These are phyloP conservation scores for Talaromyces sp. DNA, from an alignment of 2,329 filamentous ascomycete species.

Conservation along the genomic window DNA sequence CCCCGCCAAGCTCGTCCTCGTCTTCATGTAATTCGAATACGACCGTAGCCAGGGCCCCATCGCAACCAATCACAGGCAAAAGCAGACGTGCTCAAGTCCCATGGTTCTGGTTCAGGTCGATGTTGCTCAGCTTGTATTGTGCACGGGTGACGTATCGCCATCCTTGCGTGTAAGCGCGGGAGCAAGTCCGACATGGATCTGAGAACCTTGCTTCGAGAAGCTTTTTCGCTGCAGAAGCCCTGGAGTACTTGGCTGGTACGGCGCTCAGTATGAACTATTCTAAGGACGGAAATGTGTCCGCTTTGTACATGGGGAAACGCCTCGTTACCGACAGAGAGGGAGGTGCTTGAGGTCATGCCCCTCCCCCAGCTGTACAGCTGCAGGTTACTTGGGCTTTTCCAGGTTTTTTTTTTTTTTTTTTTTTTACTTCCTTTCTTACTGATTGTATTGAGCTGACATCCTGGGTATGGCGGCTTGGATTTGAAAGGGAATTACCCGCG, in stretches of 20 bases:
- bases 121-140: constrained; percentile 6
- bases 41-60: constrained; percentile 3
- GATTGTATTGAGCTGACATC: constrained; percentile 1
- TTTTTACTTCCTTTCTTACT: neutral
- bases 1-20: constrained; percentile 4
- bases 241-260: neutral
- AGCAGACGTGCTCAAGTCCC: constrained; percentile 7
- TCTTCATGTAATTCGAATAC: constrained; percentile 21
- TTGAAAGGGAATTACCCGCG: neutral
- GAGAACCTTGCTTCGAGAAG: constrained; percentile 27
- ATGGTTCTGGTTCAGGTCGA: constrained; percentile 21
- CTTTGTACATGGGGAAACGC: neutral
- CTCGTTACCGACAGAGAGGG: neutral
- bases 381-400: neutral
- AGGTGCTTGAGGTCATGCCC: neutral
- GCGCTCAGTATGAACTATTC: neutral
- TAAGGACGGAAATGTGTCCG: neutral
- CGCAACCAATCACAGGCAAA: constrained; percentile 15
- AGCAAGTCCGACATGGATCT: constrained; percentile 11
- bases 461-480: neutral
- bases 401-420: constrained; percentile 1
- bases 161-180: constrained; percentile 10
- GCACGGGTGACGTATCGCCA: constrained; percentile 17
- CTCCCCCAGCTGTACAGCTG: neutral
- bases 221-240: neutral